Evolutionary conservation across 129 eudicot species (phyloP).

Genomic region (Helianthus annuus): HanXRQr2.0-SUNRISE NC_035440.2:107006943-107007442

Average conservation of each 20-base stretch:
- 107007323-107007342: slow-evolving; percentile 83
- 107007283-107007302: slow-evolving; percentile 94
- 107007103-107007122: slow-evolving; percentile 34
- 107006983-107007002: slow-evolving; percentile 50
- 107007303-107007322: slow-evolving; percentile 97
- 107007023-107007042: slow-evolving; percentile 38
- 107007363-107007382: not conserved
- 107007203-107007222: not conserved
- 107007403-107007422: not conserved
- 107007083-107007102: slow-evolving; percentile 50
- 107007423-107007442: not conserved
- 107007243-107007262: slow-evolving; percentile 2
- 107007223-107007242: not conserved
- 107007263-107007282: slow-evolving; percentile 5
- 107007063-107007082: slow-evolving; percentile 38
- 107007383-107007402: not conserved
- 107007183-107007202: slow-evolving; percentile 42
- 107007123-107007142: slow-evolving; percentile 30
- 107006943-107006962: slow-evolving; percentile 51
- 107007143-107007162: slow-evolving; percentile 67
- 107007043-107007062: slow-evolving; percentile 51
- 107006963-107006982: slow-evolving; percentile 48
- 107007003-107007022: slow-evolving; percentile 58
- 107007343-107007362: slow-evolving; percentile 40
- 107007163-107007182: slow-evolving; percentile 68